These are phyloP conservation scores for Acer yangbiense DNA, from an alignment of 345 rosid genomes.

Conservation along the genomic window DNA sequence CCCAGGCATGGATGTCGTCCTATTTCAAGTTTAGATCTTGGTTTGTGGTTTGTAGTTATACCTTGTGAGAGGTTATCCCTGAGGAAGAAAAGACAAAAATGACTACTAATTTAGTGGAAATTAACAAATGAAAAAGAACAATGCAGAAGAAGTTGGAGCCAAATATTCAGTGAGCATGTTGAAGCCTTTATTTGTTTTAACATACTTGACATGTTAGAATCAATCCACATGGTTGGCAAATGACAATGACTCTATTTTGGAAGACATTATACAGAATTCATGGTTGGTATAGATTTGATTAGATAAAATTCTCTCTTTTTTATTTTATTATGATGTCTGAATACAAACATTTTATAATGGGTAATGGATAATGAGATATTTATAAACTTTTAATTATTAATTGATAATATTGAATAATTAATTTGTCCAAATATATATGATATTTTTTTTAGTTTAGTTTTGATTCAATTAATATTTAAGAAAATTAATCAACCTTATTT, in stretches of 20 bases:
- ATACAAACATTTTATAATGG: no score
- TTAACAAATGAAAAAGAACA: neutral
- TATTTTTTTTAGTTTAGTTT: no score
- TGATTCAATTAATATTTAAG: no score
- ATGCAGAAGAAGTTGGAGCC: neutral
- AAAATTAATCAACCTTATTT: no score
- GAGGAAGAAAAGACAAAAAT: neutral
- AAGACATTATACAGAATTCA: neutral
- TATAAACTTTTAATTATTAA: no score
- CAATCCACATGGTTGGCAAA: slow-evolving; percentile 21
- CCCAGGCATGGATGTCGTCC: neutral
- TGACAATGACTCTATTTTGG: slow-evolving; percentile 9
- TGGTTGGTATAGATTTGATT: neutral
- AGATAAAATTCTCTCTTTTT: no score
- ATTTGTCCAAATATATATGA: no score
- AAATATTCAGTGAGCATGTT: slow-evolving; percentile 3
- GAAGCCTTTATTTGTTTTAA: neutral
- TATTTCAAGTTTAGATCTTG: neutral
- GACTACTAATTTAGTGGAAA: neutral
- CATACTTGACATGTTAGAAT: slow-evolving; percentile 2
- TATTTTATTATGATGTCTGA: no score
- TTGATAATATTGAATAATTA: no score
- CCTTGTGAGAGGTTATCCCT: neutral
- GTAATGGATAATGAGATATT: no score
- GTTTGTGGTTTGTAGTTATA: neutral